Percentiles rank a stretch among this genome's conserved stretches.
These are phyloP conservation scores for Chlorella vulgaris DNA, from an alignment of 139 green algal genomes.

Conservation along the genomic window DNA sequence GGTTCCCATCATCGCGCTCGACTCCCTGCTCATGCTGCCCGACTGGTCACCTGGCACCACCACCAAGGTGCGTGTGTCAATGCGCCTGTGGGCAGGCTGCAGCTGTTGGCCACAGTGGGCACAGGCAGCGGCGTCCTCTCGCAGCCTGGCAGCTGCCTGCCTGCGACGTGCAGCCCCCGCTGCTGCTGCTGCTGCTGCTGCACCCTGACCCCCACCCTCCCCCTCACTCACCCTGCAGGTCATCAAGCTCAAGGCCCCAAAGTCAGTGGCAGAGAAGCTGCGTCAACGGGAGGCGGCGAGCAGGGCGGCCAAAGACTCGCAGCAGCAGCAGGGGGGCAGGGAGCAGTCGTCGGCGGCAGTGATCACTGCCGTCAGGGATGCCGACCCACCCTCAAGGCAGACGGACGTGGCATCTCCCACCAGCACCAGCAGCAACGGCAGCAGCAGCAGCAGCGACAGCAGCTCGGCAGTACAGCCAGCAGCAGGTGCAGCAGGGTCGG, in stretches of 20 bases:
- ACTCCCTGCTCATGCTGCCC: slow-evolving; percentile 54
- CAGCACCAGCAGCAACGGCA: neutral
- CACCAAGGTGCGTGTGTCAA: slow-evolving; percentile 15
- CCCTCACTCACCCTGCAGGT: neutral
- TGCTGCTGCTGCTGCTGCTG: too few relatives aligned
- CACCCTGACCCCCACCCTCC: neutral
- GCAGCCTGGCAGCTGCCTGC: too few relatives aligned
- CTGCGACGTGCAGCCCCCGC: too few relatives aligned
- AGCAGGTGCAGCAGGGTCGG: slow-evolving; percentile 3
- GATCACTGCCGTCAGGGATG: neutral
- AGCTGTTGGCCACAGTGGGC: too few relatives aligned
- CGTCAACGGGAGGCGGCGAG: neutral
- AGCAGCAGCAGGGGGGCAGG: neutral
- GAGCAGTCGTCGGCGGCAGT: neutral
- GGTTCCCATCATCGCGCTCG: slow-evolving; percentile 35
- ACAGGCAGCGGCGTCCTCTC: too few relatives aligned
- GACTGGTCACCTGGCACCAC: slow-evolving; percentile 36
- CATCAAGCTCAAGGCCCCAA: slow-evolving; percentile 25
- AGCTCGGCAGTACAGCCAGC: neutral
- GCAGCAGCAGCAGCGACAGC: neutral
- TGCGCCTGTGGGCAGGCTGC: neutral
- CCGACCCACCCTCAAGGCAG: neutral
- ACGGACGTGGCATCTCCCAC: neutral
- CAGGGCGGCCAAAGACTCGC: neutral
- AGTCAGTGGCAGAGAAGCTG: neutral